Evolutionary conservation across 495 filamentous ascomycete genomes (phyloP).

Genomic region (Aspergillus panamensis): DNA sequence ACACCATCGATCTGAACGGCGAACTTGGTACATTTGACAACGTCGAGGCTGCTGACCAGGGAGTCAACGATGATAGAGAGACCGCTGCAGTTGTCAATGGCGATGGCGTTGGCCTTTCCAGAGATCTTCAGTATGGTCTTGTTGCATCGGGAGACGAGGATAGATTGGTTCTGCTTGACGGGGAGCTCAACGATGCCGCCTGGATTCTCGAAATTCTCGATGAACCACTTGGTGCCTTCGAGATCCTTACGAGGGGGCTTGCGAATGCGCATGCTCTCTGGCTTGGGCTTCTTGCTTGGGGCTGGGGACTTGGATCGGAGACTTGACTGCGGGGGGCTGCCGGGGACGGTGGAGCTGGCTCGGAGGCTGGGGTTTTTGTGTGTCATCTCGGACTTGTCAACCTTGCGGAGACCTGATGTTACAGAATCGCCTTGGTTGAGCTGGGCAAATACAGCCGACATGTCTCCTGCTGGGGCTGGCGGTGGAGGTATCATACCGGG

Average conservation of each 20-base stretch:
- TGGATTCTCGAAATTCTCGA: constrained; percentile 91
- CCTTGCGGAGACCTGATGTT: constrained; percentile 84
- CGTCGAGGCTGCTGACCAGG: constrained; percentile 85
- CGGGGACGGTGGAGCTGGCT: constrained; percentile 61
- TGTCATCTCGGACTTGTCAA: constrained; percentile 91
- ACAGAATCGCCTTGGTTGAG: constrained; percentile 84
- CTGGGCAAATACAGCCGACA: constrained; percentile 82
- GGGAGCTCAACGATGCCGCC: constrained; percentile 67
- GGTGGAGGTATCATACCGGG: constrained; percentile 28
- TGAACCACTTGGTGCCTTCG: constrained; percentile 92
- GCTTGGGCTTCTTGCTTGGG: constrained; percentile 89
- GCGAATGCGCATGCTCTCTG: constrained; percentile 87
- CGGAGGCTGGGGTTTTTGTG: constrained; percentile 97
- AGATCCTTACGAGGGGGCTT: constrained; percentile 89
- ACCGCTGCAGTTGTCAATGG: constrained; percentile 83
- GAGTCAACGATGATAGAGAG: constrained; percentile 83
- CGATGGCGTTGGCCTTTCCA: constrained; percentile 93
- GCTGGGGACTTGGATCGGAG: constrained; percentile 72
- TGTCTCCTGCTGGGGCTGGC: constrained; percentile 46
- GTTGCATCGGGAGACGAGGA: constrained; percentile 87
- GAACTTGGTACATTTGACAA: constrained; percentile 91
- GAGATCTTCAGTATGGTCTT: constrained; percentile 84
- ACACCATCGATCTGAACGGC: constrained; percentile 81
- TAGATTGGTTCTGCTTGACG: constrained; percentile 77
- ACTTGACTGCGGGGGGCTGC: constrained; percentile 51